These are phyloP conservation scores for Suhomyces taliae DNA, from an alignment of 1,139 yeast genomes.

Conservation along the genomic window DNA sequence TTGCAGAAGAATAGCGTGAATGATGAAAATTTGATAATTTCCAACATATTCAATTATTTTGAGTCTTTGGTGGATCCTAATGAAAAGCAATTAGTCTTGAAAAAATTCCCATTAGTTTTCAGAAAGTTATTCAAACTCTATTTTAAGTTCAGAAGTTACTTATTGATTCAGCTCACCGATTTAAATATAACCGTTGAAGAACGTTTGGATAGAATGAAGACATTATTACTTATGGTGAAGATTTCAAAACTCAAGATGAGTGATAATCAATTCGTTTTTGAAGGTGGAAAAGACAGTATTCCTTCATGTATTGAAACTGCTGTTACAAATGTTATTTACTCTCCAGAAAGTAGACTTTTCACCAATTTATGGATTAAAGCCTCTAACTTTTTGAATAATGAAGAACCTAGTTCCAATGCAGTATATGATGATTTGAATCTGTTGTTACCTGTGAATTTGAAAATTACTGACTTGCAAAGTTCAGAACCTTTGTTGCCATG, in stretches of 20 bases:
- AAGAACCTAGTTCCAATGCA: conserved; percentile 19
- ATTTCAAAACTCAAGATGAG: conserved; percentile 71
- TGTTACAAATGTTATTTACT: conserved; percentile 67
- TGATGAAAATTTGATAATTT: conserved; percentile 61
- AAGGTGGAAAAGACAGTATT: conserved; percentile 47
- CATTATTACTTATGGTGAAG: conserved; percentile 66
- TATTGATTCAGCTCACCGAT: conserved; percentile 68
- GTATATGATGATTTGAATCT: conserved; percentile 31
- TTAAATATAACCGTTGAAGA: conserved; percentile 52
- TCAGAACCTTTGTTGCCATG: conserved; percentile 64
- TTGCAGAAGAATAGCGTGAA: conserved; percentile 39
- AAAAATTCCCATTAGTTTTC: conserved; percentile 68
- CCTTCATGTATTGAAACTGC: conserved; percentile 90
- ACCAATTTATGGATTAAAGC: conserved; percentile 64
- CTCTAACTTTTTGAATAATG: conserved; percentile 34
- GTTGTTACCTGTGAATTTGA: conserved; percentile 36
- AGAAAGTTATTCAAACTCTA: conserved; percentile 68
- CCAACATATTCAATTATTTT: conserved; percentile 72
- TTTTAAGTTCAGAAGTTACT: conserved; percentile 61
- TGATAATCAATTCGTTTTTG: conserved; percentile 56
- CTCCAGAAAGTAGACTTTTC: conserved; percentile 78
- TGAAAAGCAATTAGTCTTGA: conserved; percentile 44
- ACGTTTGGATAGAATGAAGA: conserved; percentile 69
- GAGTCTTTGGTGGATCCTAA: conserved; percentile 50
- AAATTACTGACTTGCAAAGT: conserved; percentile 28